Conservation (phyloP, 2,329 filamentous ascomycete species). For the Periglandula ipomoeae region DNA sequence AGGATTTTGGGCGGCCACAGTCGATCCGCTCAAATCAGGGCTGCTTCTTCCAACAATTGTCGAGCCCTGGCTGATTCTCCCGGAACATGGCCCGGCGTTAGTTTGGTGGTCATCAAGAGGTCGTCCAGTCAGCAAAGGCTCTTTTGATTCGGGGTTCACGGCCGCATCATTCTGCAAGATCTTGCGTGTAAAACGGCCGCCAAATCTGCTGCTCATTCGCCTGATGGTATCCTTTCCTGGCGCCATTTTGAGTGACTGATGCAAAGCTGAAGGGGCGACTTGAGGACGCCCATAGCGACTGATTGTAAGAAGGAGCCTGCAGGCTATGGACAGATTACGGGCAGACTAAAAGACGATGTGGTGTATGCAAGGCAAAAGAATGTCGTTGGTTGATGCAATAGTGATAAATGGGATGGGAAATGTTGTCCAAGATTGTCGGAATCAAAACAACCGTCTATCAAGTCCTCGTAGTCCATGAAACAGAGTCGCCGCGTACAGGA, state of each 20-base stretch:
- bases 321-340: not conserved
- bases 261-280: not conserved
- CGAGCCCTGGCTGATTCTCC: not conserved
- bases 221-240: not conserved
- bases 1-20: not conserved
- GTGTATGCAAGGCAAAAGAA: conserved; percentile 5
- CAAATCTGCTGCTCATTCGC: not conserved
- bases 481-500: too few species aligned
- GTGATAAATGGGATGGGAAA: not conserved
- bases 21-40: not conserved
- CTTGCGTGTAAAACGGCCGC: not conserved
- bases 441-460: not conserved
- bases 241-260: not conserved
- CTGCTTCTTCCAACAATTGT: not conserved
- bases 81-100: not conserved
- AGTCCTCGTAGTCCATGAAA: not conserved
- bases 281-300: conserved; percentile 10
- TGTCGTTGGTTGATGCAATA: conserved; percentile 2
- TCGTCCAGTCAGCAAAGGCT: not conserved
- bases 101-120: not conserved
- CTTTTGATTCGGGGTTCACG: not conserved
- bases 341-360: too few species aligned
- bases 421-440: not conserved
- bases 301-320: not conserved
- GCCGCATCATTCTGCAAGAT: not conserved